Evolutionary conservation across 257 asterid species (phyloP).

Genomic region (Knoxia roxburghii): DNA sequence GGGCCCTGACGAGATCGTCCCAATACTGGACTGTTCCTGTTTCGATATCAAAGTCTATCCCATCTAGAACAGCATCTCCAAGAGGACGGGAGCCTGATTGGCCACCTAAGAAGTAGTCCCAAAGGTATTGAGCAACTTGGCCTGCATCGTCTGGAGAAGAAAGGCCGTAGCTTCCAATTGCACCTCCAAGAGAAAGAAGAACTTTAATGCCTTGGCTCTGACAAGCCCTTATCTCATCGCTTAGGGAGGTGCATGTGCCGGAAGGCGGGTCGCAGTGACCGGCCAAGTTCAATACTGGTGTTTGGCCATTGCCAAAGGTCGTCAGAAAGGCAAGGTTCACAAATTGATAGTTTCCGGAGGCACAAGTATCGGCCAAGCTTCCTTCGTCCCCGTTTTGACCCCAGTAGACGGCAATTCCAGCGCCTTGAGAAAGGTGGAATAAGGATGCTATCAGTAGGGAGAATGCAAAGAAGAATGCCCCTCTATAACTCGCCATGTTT

Average conservation of each 20-base stretch:
- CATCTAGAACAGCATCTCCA: constrained; percentile 46
- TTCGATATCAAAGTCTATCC: constrained; percentile 52
- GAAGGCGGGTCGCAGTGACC: constrained; percentile 39
- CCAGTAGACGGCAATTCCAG: constrained; percentile 56
- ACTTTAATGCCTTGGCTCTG: constrained; percentile 23
- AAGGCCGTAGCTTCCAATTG: constrained; percentile 32
- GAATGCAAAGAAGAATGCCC: constrained; percentile 2
- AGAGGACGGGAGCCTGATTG: constrained; percentile 35
- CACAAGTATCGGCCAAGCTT: constrained; percentile 38
- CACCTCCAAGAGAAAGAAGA: constrained; percentile 44
- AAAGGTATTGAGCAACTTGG: constrained; percentile 39
- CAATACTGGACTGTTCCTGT: constrained; percentile 24
- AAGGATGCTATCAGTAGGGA: constrained; percentile 20
- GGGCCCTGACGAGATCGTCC: constrained; percentile 36
- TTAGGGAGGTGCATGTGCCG: constrained; percentile 17
- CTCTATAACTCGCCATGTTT: too few species aligned
- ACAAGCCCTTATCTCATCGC: constrained; percentile 19
- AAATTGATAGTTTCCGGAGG: constrained; percentile 34
- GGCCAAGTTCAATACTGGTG: constrained; percentile 54
- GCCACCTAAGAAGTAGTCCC: constrained; percentile 49
- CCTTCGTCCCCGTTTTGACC: constrained; percentile 60
- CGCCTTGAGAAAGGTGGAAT: constrained; percentile 16
- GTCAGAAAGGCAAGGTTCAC: constrained; percentile 44
- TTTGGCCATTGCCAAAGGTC: constrained; percentile 42
- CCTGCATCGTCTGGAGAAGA: constrained; percentile 36